phyloP scores from a whole-genome alignment of 2,329 filamentous ascomycete genomes.

The Fusarium bactridioides region DNA sequence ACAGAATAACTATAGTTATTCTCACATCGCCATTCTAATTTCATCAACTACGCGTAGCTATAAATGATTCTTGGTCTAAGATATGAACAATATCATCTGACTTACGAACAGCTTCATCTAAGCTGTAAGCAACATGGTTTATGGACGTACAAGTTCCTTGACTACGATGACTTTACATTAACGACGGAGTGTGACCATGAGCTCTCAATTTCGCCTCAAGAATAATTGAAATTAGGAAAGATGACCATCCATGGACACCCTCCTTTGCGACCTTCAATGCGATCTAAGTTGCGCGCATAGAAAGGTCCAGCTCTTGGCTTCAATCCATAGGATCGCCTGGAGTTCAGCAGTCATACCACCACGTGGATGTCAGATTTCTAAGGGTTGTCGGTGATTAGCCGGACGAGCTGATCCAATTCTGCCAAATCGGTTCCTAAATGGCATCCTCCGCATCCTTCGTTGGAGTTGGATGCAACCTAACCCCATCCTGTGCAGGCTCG shows the following conservation, averaged over 20 bases:
- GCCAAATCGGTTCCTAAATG: not conserved
- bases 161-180: too few relatives aligned
- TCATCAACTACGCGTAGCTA: accelerated
- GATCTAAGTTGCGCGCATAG: not conserved
- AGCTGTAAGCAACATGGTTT: not conserved
- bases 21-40: not conserved
- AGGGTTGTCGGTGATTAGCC: not conserved
- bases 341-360: not conserved
- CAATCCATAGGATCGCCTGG: not conserved
- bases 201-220: accelerated
- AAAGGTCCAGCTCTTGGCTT: not conserved
- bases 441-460: not conserved
- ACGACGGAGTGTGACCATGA: accelerated
- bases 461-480: not conserved
- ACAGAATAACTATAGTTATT: too few relatives aligned
- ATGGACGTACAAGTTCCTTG: too few relatives aligned
- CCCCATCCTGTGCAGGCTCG: not conserved
- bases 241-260: accelerated
- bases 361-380: not conserved
- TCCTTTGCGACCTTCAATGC: not conserved
- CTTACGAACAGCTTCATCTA: not conserved
- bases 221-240: accelerated
- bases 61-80: not conserved
- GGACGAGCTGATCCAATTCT: not conserved
- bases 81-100: not conserved